Percentiles rank a stretch among this genome's conserved stretches.
phyloP scores from a whole-genome alignment of 2,329 filamentous ascomycete genomes.

The Iodosphaeria phyllophila region DNA sequence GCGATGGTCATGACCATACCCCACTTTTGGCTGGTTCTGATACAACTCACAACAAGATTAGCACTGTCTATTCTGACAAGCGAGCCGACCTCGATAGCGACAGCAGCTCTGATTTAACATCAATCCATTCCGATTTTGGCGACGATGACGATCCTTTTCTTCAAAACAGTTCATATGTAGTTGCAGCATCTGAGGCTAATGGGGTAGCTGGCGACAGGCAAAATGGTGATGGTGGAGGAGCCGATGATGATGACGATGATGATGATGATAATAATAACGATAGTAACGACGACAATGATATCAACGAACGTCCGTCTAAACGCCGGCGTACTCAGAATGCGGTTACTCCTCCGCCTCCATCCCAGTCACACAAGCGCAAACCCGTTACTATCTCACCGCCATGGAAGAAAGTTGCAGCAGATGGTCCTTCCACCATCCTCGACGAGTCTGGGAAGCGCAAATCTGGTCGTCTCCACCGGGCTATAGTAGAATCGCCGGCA shows the following conservation, averaged over 20 bases:
- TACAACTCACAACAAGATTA: too few species aligned
- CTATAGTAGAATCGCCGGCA: conserved; percentile 31
- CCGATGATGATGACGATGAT: not conserved
- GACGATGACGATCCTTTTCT: too few species aligned
- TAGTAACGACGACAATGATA: not conserved
- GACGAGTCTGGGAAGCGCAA: conserved; percentile 53
- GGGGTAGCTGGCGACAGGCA: too few species aligned
- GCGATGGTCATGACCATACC: not conserved
- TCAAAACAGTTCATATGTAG: too few species aligned
- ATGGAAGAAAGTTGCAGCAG: conserved; percentile 73
- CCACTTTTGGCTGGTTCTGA: too few species aligned
- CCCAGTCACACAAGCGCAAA: conserved; percentile 16
- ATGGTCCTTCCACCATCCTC: conserved; percentile 74
- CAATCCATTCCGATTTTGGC: too few species aligned
- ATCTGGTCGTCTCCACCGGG: conserved; percentile 42
- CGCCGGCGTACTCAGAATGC: conserved; percentile 39
- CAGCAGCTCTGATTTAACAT: conserved; percentile 2
- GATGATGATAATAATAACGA: not conserved
- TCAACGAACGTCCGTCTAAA: conserved; percentile 36
- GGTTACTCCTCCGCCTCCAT: conserved; percentile 18
- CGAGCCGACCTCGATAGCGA: not conserved
- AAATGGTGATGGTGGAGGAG: not conserved
- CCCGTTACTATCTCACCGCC: conserved; percentile 57
- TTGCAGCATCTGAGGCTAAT: too few species aligned
- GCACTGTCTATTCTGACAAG: too few species aligned